A percentile compares a stretch with the other conserved stretches of the same genome.
Conservation (phyloP, 116 monocot species). For the Papilionanthe hybrid region DNA sequence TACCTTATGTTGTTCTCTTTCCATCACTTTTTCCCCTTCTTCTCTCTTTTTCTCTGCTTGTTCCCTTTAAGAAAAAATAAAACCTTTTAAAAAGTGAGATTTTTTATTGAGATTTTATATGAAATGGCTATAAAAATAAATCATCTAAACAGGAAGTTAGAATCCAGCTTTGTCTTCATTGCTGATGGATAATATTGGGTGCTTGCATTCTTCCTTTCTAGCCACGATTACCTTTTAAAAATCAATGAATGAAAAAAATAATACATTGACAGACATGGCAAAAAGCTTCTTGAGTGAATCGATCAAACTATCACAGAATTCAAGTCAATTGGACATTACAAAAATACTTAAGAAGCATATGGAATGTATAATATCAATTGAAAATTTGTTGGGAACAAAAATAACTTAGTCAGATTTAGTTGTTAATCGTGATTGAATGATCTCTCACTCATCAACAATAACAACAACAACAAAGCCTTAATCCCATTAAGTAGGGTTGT, state of each 20-base stretch:
- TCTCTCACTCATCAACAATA: no score
- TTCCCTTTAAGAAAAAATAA: not conserved
- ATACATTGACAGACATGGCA: not conserved
- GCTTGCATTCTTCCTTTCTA: not conserved
- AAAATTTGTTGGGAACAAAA: no score
- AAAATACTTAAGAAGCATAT: not conserved
- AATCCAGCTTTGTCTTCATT: not conserved
- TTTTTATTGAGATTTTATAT: not conserved
- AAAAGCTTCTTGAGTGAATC: not conserved
- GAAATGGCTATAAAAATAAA: not conserved
- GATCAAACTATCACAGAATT: not conserved
- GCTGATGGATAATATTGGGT: not conserved
- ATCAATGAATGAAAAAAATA: not conserved
- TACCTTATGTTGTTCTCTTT: slow-evolving; percentile 11
- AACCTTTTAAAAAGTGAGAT: not conserved
- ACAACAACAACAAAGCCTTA: no score
- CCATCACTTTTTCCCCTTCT: slow-evolving; percentile 8
- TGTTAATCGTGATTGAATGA: no score
- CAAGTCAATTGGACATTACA: not conserved
- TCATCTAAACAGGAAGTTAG: not conserved
- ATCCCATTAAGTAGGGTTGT: no score
- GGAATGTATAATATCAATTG: no score
- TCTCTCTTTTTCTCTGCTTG: slow-evolving; percentile 4
- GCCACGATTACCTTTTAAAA: not conserved
- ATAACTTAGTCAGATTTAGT: no score